phyloP scores from a whole-genome alignment of 2,329 filamentous ascomycete genomes.

The Fusarium circinatum region DNA sequence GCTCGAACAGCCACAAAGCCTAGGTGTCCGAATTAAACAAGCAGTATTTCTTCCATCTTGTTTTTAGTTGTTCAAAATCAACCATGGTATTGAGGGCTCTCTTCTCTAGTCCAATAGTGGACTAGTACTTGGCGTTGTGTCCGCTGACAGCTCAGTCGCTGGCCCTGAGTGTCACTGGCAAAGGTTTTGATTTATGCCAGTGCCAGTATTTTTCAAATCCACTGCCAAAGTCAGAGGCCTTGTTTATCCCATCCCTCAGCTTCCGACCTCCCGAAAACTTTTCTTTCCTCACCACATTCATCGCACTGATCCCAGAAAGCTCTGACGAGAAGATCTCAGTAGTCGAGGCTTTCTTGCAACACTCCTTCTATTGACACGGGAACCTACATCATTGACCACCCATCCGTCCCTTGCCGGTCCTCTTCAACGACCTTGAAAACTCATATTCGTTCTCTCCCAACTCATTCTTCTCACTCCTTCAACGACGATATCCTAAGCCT shows the following conservation, averaged over 20 bases:
- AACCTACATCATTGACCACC: rapidly evolving
- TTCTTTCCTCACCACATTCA: not conserved
- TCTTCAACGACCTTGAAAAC: not conserved
- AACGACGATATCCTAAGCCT: rapidly evolving
- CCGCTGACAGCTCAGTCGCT: no score
- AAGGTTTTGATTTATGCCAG: no score
- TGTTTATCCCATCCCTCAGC: not conserved
- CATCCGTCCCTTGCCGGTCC: rapidly evolving
- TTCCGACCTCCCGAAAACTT: no score
- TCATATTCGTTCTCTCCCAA: no score
- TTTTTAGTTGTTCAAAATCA: rapidly evolving
- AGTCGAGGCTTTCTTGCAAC: rapidly evolving
- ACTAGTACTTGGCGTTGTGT: not conserved
- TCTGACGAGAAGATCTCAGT: rapidly evolving
- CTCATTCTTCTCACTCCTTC: rapidly evolving
- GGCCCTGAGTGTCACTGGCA: not conserved
- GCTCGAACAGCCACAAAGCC: rapidly evolving
- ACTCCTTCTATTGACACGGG: rapidly evolving
- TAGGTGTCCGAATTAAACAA: no score
- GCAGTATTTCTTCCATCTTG: rapidly evolving
- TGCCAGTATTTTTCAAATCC: not conserved
- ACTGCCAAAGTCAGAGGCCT: rapidly evolving
- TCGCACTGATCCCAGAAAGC: no score
- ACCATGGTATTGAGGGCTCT: rapidly evolving
- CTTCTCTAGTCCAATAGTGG: rapidly evolving